Conservation (phyloP, 1,139 yeast species). For the Sugiyamaella sp. region DNA sequence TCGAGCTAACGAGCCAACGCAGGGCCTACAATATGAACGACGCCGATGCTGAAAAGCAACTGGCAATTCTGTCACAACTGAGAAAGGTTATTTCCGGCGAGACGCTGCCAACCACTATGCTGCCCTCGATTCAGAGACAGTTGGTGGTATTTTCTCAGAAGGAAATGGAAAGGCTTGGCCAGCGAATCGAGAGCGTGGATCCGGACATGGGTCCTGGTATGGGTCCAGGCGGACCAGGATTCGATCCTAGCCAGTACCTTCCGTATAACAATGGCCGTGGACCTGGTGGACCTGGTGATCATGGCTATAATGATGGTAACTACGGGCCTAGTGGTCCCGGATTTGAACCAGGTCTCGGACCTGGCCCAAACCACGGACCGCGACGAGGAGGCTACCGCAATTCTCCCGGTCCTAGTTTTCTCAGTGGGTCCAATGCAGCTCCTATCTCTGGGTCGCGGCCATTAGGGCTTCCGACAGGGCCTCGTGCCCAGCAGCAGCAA, state of each 20-base stretch:
- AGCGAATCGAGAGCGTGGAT: conserved; percentile 3
- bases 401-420: conserved; percentile 4
- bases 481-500: conserved; percentile 3
- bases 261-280: neutral
- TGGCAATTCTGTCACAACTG: conserved; percentile 40
- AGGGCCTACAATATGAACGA: conserved; percentile 45
- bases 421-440: conserved; percentile 11
- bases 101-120: conserved; percentile 44
- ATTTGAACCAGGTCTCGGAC: conserved; percentile 3
- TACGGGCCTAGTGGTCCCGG: conserved; percentile 5
- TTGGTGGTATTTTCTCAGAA: conserved; percentile 41
- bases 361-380: conserved; percentile 2
- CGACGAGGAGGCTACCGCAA: neutral
- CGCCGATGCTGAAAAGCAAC: conserved; percentile 44
- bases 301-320: neutral
- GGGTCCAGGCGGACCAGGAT: neutral
- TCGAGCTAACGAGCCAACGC: conserved; percentile 46
- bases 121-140: conserved; percentile 49
- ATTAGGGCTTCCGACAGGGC: conserved; percentile 5
- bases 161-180: conserved; percentile 33
- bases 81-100: conserved; percentile 36
- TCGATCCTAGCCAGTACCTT: too few species aligned
- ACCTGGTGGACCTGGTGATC: neutral
- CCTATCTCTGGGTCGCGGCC: conserved; percentile 7
- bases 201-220: neutral